Percentiles rank a stretch among this genome's conserved stretches.
Conservation (phyloP, 1,284 basidiomycete species). For the Ceratobasidium sp. region DNA sequence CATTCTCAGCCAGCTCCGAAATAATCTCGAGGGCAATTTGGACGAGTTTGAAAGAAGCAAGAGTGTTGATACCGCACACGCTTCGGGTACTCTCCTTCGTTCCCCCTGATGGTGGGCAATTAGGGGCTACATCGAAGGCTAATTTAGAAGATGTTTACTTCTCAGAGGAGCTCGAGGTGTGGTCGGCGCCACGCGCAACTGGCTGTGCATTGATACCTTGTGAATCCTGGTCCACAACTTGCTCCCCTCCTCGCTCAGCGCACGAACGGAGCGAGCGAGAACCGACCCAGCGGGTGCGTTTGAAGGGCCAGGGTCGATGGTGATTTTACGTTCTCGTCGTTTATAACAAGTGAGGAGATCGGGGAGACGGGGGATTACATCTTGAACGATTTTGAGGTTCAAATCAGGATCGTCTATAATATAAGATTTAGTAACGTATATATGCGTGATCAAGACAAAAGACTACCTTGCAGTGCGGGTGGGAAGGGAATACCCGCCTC, state of each 20-base stretch:
- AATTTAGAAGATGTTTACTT: neutral
- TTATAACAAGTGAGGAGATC: slow-evolving; percentile 9
- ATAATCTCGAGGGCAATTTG: neutral
- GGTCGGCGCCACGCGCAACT: neutral
- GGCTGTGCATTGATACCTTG: neutral
- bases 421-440: neutral
- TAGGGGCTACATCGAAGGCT: neutral
- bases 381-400: neutral
- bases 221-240: neutral
- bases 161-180: neutral
- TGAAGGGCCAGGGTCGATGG: neutral
- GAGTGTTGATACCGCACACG: neutral
- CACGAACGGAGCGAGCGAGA: neutral
- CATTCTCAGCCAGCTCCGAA: neutral
- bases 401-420: neutral
- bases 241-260: neutral
- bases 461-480: neutral
- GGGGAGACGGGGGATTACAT: slow-evolving; percentile 1
- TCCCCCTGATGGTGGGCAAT: neutral
- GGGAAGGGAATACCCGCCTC: neutral
- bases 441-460: neutral
- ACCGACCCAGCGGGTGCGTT: neutral
- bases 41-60: neutral
- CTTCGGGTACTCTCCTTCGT: neutral
- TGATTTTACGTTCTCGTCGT: neutral